Conservation (phyloP, 257 asterid genomes). For the Nyctanthes arbortristis region DNA sequence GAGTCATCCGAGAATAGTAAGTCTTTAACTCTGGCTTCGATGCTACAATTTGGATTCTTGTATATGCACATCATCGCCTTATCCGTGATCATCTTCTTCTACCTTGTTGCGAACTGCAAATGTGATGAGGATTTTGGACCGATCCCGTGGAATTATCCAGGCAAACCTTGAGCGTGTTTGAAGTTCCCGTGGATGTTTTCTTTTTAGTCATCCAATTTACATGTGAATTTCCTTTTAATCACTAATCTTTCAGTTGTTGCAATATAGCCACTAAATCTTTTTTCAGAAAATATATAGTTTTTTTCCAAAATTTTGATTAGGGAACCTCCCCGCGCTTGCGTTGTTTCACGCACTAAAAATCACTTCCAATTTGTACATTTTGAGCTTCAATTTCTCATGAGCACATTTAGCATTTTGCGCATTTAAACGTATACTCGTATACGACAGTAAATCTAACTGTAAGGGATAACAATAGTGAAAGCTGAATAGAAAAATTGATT, state of each 20-base stretch:
- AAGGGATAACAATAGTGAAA: too few species aligned
- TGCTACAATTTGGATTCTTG: slow-evolving; percentile 17
- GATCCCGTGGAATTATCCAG: neutral
- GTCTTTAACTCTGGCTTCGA: slow-evolving; percentile 29
- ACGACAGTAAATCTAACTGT: too few species aligned
- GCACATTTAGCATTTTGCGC: too few species aligned
- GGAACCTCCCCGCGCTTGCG: too few species aligned
- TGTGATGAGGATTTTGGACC: neutral
- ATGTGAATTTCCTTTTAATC: neutral
- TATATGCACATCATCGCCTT: slow-evolving; percentile 7
- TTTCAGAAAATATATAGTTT: too few species aligned
- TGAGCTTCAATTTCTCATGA: too few species aligned
- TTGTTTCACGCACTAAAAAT: too few species aligned
- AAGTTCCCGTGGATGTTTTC: too few species aligned
- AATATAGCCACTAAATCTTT: neutral
- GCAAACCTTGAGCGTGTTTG: neutral
- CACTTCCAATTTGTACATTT: too few species aligned
- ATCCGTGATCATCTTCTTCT: neutral
- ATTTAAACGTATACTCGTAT: too few species aligned
- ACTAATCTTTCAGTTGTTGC: neutral
- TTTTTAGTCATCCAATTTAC: neutral
- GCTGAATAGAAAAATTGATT: too few species aligned
- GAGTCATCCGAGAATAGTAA: slow-evolving; percentile 25
- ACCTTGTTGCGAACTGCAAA: neutral
- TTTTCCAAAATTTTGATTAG: too few species aligned